Base-by-base conservation (phyloP, 2,329 filamentous ascomycete genomes). In the Boeremia lycopersici region DNA sequence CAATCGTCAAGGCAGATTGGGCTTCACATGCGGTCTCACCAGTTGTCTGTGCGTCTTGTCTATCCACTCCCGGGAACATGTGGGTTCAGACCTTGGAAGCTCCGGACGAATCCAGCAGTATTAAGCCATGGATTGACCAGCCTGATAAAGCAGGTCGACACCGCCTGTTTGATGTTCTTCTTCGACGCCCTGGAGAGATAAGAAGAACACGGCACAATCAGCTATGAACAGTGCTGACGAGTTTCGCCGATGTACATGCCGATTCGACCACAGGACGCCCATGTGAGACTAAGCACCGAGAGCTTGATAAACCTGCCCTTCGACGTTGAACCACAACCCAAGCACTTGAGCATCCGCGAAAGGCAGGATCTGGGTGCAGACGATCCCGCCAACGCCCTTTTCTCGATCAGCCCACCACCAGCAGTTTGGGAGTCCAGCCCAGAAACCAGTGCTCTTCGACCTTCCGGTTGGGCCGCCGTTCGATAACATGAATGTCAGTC, bases 381-480 rank as follows among this genome's bases (percentile, higher is more conserved):
- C 64, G 30, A 73, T 68, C 11, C 70, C 69, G 0, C 78, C 84
- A n/a, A 86, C 73, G 0, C 82, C 84, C 38, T 81, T 81, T 63
- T 86, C 82, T 7, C 83, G 74, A 69, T 87, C 85, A 39, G 73
- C 77, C 84, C 83, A 87, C 84, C 84, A 87, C 68, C 77, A 87
- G 30, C 84, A 62, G 64, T 87, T 87, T 2, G 82, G 70, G n/a
- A 87, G 63, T 0, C 85, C 85, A 0, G 82, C 82, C 85, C 86
- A 87, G 56, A 76, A 78, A 0, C 61, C 83, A 0, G 82, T 84
- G 1, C 75, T 71, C 49, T 61, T 64, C 9, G 60, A 61, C 33
- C 62, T 55, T 17, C 66, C 66, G 11, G 64, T 68, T n/a, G 56
- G 42, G 28, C 64, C 63, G 42, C 61, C 64, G 13, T 69, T 67